These are phyloP conservation scores for Lactarius hatsudake DNA, from an alignment of 768 basidiomycete species.

Conservation along the genomic window DNA sequence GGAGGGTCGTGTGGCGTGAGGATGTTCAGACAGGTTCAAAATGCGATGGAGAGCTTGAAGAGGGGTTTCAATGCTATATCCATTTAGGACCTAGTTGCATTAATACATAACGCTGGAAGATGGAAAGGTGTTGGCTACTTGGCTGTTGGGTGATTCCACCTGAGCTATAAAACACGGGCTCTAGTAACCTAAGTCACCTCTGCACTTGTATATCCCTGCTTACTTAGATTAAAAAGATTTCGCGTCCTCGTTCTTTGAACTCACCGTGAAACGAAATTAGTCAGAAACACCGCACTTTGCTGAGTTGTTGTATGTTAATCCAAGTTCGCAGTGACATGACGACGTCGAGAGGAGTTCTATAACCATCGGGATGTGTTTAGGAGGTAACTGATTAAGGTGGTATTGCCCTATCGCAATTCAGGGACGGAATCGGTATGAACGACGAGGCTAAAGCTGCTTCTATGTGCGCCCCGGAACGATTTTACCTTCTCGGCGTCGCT, in stretches of 20 bases:
- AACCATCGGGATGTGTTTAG: too few species aligned
- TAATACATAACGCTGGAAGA: too few species aligned
- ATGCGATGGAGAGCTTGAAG: conserved; percentile 10
- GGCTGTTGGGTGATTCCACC: neutral
- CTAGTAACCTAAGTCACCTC: neutral
- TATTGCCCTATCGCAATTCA: too few species aligned
- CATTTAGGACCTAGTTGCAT: neutral
- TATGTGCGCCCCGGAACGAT: too few species aligned
- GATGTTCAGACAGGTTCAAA: conserved; percentile 10
- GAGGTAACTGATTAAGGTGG: too few species aligned
- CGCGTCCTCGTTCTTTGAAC: neutral
- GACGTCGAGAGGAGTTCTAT: too few species aligned
- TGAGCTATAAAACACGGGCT: neutral
- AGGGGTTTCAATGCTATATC: conserved; percentile 1
- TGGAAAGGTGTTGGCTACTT: too few species aligned
- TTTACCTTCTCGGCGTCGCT: too few species aligned
- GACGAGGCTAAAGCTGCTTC: too few species aligned
- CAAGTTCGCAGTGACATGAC: neutral
- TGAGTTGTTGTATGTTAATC: neutral
- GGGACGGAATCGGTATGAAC: too few species aligned
- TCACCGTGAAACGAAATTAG: neutral
- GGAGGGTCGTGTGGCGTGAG: conserved; percentile 13
- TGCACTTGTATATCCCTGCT: neutral
- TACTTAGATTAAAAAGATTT: neutral
- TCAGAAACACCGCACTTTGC: neutral